A percentile compares a stretch with the other conserved stretches of the same genome.
Conservation (phyloP, 2,329 filamentous ascomycete genomes). For the Botrytis fabae region DNA sequence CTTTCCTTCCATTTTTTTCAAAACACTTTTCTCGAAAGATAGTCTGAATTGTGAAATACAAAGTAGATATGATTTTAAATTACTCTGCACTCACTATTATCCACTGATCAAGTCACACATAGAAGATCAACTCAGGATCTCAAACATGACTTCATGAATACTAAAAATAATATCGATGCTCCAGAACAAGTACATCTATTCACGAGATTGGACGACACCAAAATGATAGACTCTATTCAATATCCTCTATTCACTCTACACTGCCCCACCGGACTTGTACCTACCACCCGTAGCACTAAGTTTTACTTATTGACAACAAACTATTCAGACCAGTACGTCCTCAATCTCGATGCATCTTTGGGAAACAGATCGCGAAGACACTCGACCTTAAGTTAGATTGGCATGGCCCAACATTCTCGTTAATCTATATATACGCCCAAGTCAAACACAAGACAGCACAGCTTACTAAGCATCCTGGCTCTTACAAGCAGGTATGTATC, state of each 20-base stretch:
- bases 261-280: neutral
- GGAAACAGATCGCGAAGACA: neutral
- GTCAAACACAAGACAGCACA: neutral
- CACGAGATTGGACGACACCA: neutral
- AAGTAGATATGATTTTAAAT: neutral
- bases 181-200: neutral
- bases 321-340: neutral
- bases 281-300: neutral
- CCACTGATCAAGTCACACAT: too few species aligned
- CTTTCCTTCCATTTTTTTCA: neutral
- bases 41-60: accelerated
- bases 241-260: neutral
- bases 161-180: too few species aligned
- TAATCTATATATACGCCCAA: neutral
- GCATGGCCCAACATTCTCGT: neutral
- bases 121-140: too few species aligned
- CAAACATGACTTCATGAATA: too few species aligned
- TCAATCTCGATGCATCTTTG: neutral
- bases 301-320: neutral
- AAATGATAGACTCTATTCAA: neutral
- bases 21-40: neutral
- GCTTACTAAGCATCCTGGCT: neutral
- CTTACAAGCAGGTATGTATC: neutral
- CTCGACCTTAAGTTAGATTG: neutral
- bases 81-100: neutral